Conservation (phyloP, 2,329 filamentous ascomycete species). For the Paecilomyces sp. region DNA sequence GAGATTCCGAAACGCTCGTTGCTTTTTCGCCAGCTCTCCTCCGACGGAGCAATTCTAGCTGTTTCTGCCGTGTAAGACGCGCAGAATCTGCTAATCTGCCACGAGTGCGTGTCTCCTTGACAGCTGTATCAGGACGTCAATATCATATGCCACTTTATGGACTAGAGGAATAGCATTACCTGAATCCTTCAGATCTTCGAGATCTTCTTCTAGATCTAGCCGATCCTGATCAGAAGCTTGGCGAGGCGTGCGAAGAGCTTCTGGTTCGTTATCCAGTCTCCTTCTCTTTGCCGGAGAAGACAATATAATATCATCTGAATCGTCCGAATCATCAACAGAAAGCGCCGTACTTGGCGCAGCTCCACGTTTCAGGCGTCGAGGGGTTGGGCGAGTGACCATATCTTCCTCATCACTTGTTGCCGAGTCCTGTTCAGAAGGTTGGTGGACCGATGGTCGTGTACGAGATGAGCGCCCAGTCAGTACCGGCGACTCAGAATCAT, state of each 20-base stretch:
- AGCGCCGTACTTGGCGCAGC: conserved; percentile 16
- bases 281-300: conserved; percentile 22
- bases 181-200: conserved; percentile 39
- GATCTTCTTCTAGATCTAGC: conserved; percentile 38
- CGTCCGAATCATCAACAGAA: conserved; percentile 17
- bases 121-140: conserved; percentile 18
- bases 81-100: conserved; percentile 32
- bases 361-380: conserved; percentile 22
- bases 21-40: conserved; percentile 35
- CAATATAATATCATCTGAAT: conserved; percentile 19
- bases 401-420: conserved; percentile 25
- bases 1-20: conserved; percentile 17
- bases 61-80: conserved; percentile 29
- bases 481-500: neutral
- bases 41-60: conserved; percentile 36
- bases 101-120: conserved; percentile 33
- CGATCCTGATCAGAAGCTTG: conserved; percentile 22
- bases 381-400: conserved; percentile 12
- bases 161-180: conserved; percentile 15
- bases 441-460: conserved; percentile 5
- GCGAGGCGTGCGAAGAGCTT: conserved; percentile 16
- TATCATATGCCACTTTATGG: neutral
- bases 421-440: conserved; percentile 12
- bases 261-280: conserved; percentile 8
- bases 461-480: neutral